A percentile compares a stretch with the other conserved stretches of the same genome.
Conservation (phyloP, 1,284 basidiomycete genomes). For the Ustilago lituana region DNA sequence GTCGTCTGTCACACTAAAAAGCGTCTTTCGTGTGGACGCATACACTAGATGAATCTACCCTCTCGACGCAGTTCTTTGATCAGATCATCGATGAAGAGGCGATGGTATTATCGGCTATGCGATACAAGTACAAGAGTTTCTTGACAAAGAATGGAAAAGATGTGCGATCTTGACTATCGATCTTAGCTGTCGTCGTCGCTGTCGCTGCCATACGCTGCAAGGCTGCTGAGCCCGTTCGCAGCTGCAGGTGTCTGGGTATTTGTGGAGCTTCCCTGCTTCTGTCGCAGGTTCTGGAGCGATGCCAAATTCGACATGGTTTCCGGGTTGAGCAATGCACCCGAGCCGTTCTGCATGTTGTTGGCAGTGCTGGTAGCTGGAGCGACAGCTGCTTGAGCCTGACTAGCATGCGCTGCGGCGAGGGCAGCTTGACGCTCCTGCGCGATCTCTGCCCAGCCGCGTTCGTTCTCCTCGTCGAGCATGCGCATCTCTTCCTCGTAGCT, state of each 20-base stretch:
- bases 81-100: too few relatives aligned
- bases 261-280: constrained; percentile 8
- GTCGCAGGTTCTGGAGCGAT: constrained; percentile 24
- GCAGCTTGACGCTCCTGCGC: constrained; percentile 37
- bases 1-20: too few relatives aligned
- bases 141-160: background rate
- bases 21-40: too few relatives aligned
- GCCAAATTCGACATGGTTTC: constrained; percentile 53
- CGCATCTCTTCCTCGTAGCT: constrained; percentile 54
- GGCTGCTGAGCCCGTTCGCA: constrained; percentile 43
- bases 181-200: constrained; percentile 50
- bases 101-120: too few relatives aligned
- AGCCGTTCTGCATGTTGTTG: background rate
- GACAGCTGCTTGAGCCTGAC: background rate
- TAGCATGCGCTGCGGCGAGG: constrained; percentile 9
- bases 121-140: too few relatives aligned
- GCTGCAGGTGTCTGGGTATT: constrained; percentile 1
- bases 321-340: constrained; percentile 28
- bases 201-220: constrained; percentile 62
- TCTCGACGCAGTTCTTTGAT: too few relatives aligned
- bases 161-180: constrained; percentile 7
- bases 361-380: background rate
- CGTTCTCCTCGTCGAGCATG: constrained; percentile 62
- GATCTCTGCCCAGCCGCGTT: constrained; percentile 58
- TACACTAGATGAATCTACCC: too few relatives aligned